A percentile compares a stretch with the other conserved stretches of the same genome.
These are phyloP conservation scores for Fusarium multiceps DNA, from an alignment of 2,329 filamentous ascomycete species.

Conservation along the genomic window DNA sequence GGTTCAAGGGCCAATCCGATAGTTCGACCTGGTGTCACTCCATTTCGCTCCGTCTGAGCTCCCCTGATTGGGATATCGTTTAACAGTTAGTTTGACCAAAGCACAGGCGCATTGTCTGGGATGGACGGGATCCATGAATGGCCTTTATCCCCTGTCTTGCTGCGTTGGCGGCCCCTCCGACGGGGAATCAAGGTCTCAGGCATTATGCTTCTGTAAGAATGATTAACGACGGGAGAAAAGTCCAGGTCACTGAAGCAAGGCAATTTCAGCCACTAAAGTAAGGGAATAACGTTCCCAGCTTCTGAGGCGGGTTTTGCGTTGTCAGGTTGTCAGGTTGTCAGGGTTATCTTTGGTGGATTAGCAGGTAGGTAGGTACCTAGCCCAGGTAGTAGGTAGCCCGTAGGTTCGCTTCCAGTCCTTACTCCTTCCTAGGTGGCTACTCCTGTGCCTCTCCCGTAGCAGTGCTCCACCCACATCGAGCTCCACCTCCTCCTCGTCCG, in stretches of 20 bases:
- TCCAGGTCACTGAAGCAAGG: slow-evolving; percentile 7
- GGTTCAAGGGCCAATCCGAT: slow-evolving; percentile 33
- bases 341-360: slow-evolving; percentile 23
- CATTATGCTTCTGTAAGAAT: slow-evolving; percentile 10
- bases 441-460: slow-evolving; percentile 40
- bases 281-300: slow-evolving; percentile 15
- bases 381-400: neutral
- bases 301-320: slow-evolving; percentile 21
- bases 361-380: neutral
- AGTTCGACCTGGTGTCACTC: slow-evolving; percentile 30
- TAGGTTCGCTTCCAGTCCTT: neutral
- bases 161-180: slow-evolving; percentile 21
- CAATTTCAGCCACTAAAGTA: slow-evolving; percentile 9
- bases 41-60: slow-evolving; percentile 30
- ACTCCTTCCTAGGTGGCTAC: neutral
- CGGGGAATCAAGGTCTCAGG: slow-evolving; percentile 1
- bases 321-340: neutral
- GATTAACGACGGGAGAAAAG: slow-evolving; percentile 6
- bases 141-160: slow-evolving; percentile 5
- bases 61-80: slow-evolving; percentile 36
- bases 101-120: slow-evolving; percentile 32
- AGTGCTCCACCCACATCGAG: slow-evolving; percentile 26
- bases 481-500: slow-evolving; percentile 38
- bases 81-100: slow-evolving; percentile 27
- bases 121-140: slow-evolving; percentile 31